Base-by-base conservation (phyloP, 2,329 filamentous ascomycete species). In the Aquanectria penicillioides region DNA sequence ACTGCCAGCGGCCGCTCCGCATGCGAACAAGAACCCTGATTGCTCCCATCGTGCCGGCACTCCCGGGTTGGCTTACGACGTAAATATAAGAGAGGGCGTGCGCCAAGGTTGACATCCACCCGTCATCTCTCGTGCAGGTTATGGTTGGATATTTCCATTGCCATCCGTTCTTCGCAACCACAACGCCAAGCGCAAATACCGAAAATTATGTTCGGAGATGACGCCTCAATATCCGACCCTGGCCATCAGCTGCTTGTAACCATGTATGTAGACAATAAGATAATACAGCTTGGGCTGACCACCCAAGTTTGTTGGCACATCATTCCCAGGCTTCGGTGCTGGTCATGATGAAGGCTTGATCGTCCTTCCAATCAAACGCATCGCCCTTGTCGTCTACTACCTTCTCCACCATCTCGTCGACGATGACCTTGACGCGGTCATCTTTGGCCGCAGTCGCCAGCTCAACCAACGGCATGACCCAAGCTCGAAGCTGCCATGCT, bases 351-450 rank as follows among this genome's bases (percentile, higher is more conserved):
- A 4, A 6, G 10, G 15, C 17, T 29, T 10, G 36, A 8, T 36
- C 6, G 18, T 20, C 33, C 28, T 46, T 18, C 18, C 22, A n/a
- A 18, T 15, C 22, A 17, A 12, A 9, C 23, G 31, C 26, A 28
- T 44, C 55, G 17, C 37, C 41, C 48, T 36, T 41, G 20, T 62
- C 59, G 2, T 60, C 61, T 9, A 67, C 69, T 26, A 67, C 33
- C 17, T 51, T 55, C 47, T 55, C 51, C 26, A 61, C 48, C 38
- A 77, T 40, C 41, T 61, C 60, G 44, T 77, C 74, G 28, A 77
- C 64, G 5, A 77, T 57, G 6, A 60, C 49, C 74, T 73, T 76
- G 37, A 77, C 71, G 6, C 73, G 65, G 17, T 60, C 44, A 20
- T 77, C 73, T 61, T 76, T 66, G 13, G 59, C 63, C 18, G 62